These are phyloP conservation scores for Aspergillus ochraceoroseus DNA, from an alignment of 2,329 filamentous ascomycete genomes.

Conservation along the genomic window DNA sequence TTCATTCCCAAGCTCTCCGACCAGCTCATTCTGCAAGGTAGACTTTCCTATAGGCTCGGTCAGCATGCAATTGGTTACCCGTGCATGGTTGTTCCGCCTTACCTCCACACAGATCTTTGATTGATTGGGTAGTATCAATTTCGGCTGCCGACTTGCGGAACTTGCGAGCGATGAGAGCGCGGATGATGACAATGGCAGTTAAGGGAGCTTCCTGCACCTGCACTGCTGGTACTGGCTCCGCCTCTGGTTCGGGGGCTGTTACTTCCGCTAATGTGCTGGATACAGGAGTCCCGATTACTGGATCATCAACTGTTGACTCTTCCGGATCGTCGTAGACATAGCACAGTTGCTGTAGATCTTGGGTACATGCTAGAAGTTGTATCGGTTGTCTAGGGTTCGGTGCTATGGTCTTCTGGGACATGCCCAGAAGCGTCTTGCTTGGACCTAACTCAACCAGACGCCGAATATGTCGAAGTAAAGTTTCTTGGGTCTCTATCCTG, in stretches of 20 bases:
- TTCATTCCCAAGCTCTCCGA: constrained; percentile 8
- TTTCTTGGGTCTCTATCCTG: constrained; percentile 6
- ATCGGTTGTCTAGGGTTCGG: neutral
- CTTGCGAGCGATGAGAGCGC: constrained; percentile 7
- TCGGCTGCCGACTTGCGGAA: constrained; percentile 5
- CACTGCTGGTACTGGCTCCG: neutral
- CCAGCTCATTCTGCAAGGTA: constrained; percentile 8
- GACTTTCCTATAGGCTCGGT: too few relatives aligned
- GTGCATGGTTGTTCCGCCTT: too few relatives aligned
- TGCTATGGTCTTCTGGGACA: constrained; percentile 5
- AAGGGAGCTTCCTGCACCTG: neutral
- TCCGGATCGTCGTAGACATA: constrained; percentile 5
- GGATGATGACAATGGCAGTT: constrained; percentile 2
- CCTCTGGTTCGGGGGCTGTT: too few relatives aligned
- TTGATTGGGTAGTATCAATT: neutral
- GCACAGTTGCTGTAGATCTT: neutral
- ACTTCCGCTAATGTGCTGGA: neutral
- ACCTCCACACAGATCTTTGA: constrained; percentile 5
- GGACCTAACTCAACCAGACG: constrained; percentile 4
- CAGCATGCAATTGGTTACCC: too few relatives aligned
- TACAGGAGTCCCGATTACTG: neutral
- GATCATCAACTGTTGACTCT: neutral
- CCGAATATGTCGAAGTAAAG: neutral
- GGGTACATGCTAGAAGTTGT: neutral
- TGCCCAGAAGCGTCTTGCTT: constrained; percentile 3